Percentiles rank a stretch among this genome's conserved stretches.
phyloP scores from a whole-genome alignment of 139 green algal species.

The Axilococcus clingmanii region DNA sequence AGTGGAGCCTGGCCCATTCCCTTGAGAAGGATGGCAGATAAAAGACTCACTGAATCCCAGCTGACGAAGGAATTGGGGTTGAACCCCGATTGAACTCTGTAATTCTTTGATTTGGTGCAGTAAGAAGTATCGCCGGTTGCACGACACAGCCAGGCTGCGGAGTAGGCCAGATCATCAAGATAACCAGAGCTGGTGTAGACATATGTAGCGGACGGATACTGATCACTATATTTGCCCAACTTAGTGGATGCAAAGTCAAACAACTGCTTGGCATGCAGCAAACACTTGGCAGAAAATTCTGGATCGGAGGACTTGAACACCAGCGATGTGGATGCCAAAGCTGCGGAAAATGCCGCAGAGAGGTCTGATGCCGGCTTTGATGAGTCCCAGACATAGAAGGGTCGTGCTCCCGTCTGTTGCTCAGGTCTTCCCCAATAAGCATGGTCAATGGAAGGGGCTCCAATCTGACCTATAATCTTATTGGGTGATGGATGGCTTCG shows the following conservation, averaged over 20 bases:
- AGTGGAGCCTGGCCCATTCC: neutral
- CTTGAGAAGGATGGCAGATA: constrained; percentile 1
- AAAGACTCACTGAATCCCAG: neutral
- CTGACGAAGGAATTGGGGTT: neutral
- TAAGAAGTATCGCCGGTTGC: constrained; percentile 33
- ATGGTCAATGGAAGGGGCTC: constrained; percentile 12
- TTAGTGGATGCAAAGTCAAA: constrained; percentile 28
- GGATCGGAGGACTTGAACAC: constrained; percentile 2
- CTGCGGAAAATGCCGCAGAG: constrained; percentile 8
- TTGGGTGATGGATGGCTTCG: neutral
- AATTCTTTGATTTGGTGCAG: constrained; percentile 10
- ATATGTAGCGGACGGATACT: constrained; percentile 8
- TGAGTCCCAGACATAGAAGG: constrained; percentile 7
- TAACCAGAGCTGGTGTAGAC: constrained; percentile 16
- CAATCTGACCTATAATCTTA: constrained; percentile 17
- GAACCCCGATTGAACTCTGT: neutral
- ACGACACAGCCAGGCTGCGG: constrained; percentile 37
- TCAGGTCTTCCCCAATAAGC: constrained; percentile 18
- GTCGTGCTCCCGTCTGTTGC: constrained; percentile 9
- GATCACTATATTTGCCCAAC: constrained; percentile 36
- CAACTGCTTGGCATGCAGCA: constrained; percentile 29
- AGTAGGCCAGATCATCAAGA: constrained; percentile 43
- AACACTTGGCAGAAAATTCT: constrained; percentile 23
- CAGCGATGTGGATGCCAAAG: constrained; percentile 9
- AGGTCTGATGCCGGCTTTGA: constrained; percentile 10